Evolutionary conservation across 805 yeast genomes (phyloP).

Genomic region (Metschnikowia picachoensis): DNA sequence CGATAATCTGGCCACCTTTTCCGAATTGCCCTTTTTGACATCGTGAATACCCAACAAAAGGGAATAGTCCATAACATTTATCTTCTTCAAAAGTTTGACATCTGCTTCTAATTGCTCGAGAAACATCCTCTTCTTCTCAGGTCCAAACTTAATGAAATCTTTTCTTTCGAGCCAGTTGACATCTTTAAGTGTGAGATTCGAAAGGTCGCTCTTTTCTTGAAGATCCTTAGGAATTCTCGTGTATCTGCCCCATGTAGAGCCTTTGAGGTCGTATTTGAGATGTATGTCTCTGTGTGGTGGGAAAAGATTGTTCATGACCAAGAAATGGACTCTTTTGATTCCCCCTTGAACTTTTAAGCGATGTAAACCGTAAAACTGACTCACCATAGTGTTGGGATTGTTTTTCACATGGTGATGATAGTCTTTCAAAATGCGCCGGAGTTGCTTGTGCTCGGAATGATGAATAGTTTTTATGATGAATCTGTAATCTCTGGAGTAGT

Average conservation of each 20-base stretch:
- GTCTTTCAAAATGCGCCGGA: conserved; percentile 66
- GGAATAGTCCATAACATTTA: conserved; percentile 95
- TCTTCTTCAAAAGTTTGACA: conserved; percentile 61
- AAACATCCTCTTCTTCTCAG: conserved; percentile 56
- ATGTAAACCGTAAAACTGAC: conserved; percentile 96
- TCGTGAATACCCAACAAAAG: conserved; percentile 86
- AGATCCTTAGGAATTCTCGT: conserved; percentile 37
- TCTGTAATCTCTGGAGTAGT: conserved; percentile 88
- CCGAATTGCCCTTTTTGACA: conserved; percentile 51
- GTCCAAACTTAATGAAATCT: conserved; percentile 70
- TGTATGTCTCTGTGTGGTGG: conserved; percentile 91
- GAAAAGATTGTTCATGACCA: conserved; percentile 95
- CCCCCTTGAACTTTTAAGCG: conserved; percentile 82
- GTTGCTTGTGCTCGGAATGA: conserved; percentile 84
- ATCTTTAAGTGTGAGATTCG: conserved; percentile 68
- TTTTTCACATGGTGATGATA: conserved; percentile 77
- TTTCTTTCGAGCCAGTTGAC: conserved; percentile 76
- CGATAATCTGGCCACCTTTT: conserved; percentile 35
- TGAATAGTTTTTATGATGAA: conserved; percentile 96
- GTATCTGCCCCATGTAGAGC: conserved; percentile 80
- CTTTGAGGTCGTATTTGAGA: conserved; percentile 84
- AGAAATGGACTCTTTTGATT: conserved; percentile 76
- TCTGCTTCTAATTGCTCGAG: conserved; percentile 71
- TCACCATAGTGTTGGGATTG: conserved; percentile 83
- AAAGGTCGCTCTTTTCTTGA: conserved; percentile 21